Evolutionary conservation across 345 rosid species (phyloP).

Genomic region (Eucalyptus virginea): DNA sequence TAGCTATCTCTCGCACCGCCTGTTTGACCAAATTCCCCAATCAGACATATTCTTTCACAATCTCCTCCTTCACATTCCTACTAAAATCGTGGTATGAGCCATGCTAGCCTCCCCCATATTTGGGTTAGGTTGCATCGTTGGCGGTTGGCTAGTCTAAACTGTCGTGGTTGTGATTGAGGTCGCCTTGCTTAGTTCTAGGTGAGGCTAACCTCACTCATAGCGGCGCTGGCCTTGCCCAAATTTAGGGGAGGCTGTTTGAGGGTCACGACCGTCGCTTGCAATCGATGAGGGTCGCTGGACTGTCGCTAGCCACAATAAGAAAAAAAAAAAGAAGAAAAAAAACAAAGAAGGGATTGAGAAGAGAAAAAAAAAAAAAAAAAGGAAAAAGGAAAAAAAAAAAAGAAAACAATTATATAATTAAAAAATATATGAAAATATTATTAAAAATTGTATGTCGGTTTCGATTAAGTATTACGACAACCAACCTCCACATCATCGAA

Average conservation of each 20-base stretch:
- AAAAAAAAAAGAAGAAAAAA: too few relatives aligned
- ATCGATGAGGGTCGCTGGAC: rapidly evolving
- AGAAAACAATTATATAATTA: too few relatives aligned
- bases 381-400: rapidly evolving
- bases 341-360: too few relatives aligned
- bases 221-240: rapidly evolving
- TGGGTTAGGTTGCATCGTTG: too few relatives aligned
- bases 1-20: neutral
- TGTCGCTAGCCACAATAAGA: rapidly evolving
- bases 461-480: rapidly evolving
- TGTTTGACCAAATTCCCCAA: neutral
- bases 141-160: rapidly evolving
- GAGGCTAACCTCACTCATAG: too few relatives aligned
- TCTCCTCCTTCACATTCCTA: neutral
- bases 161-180: rapidly evolving
- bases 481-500: too few relatives aligned
- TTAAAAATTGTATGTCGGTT: too few relatives aligned
- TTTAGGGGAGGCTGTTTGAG: too few relatives aligned
- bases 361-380: rapidly evolving
- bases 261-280: rapidly evolving
- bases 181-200: too few relatives aligned
- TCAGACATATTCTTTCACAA: neutral
- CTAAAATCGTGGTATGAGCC: rapidly evolving
- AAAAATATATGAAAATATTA: too few relatives aligned
- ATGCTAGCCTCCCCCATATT: too few relatives aligned